Evolutionary conservation across 2,329 filamentous ascomycete genomes (phyloP).

Genomic region (Aspergillus niger): DNA sequence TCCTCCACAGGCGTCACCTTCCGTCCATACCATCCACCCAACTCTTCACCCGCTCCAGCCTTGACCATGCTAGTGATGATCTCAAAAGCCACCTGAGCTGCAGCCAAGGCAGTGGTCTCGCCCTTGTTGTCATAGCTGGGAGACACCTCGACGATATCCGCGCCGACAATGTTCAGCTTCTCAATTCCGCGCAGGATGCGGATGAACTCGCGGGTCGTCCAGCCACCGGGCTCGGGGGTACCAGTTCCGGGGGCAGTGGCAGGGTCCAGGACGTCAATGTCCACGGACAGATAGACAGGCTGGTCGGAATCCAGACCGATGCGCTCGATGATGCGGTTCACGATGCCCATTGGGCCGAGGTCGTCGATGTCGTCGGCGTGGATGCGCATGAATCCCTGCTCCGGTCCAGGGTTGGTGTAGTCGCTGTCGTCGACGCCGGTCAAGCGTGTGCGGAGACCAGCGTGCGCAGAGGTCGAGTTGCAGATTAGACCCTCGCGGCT

Average conservation of each 20-base stretch:
- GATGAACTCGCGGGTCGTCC: constrained; percentile 87
- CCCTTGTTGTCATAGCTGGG: constrained; percentile 80
- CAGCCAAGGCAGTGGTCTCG: constrained; percentile 80
- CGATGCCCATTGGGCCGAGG: constrained; percentile 69
- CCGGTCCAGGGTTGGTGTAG: constrained; percentile 68
- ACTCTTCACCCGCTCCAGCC: constrained; percentile 41
- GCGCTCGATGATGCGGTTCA: constrained; percentile 68
- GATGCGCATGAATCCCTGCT: constrained; percentile 78
- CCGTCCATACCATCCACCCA: constrained; percentile 45
- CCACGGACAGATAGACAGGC: constrained; percentile 78
- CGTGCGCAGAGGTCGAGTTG: constrained; percentile 76
- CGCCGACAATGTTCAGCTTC: constrained; percentile 79
- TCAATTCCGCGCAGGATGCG: constrained; percentile 80
- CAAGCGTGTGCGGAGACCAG: constrained; percentile 76
- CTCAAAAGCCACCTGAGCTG: constrained; percentile 82
- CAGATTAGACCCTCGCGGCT: constrained; percentile 76
- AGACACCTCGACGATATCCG: constrained; percentile 86
- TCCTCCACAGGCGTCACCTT: constrained; percentile 23
- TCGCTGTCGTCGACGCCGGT: constrained; percentile 65
- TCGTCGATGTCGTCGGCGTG: constrained; percentile 87
- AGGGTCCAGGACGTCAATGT: constrained; percentile 80
- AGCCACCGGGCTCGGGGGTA: constrained; percentile 86
- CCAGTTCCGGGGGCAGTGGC: constrained; percentile 73
- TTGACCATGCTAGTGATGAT: constrained; percentile 68
- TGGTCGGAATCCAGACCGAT: constrained; percentile 67